These are phyloP conservation scores for Leptographium galeiforme DNA, from an alignment of 2,329 filamentous ascomycete genomes.

Conservation along the genomic window DNA sequence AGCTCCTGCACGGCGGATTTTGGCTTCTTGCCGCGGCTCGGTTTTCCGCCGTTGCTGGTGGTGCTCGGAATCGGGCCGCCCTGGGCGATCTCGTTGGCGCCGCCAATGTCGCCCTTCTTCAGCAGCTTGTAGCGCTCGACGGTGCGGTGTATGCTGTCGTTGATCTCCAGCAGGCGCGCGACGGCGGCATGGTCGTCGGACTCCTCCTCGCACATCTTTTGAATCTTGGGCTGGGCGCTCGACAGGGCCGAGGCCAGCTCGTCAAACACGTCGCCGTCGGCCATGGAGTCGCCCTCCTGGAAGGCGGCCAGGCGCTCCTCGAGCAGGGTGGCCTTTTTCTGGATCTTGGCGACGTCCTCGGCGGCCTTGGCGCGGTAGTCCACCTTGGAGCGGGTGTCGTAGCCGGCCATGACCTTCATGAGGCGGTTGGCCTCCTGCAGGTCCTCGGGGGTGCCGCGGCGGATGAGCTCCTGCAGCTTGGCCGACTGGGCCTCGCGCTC, in stretches of 20 bases:
- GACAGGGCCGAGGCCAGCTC: slow-evolving; percentile 81
- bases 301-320: slow-evolving; percentile 88
- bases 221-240: slow-evolving; percentile 94
- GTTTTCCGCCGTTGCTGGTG: slow-evolving; percentile 38
- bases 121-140: slow-evolving; percentile 91
- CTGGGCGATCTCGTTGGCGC: slow-evolving; percentile 67
- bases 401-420: slow-evolving; percentile 99
- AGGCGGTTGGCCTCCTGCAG: slow-evolving; percentile 85
- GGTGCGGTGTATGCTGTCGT: slow-evolving; percentile 95
- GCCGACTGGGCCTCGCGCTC: slow-evolving; percentile 89
- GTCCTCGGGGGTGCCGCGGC: slow-evolving; percentile 80
- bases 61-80: slow-evolving; percentile 46
- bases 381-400: slow-evolving; percentile 87
- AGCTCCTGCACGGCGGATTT: slow-evolving; percentile 54
- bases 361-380: slow-evolving; percentile 97
- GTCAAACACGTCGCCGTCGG: slow-evolving; percentile 55
- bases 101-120: slow-evolving; percentile 87
- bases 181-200: slow-evolving; percentile 95
- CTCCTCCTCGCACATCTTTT: slow-evolving; percentile 99
- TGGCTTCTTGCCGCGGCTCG: slow-evolving; percentile 45
- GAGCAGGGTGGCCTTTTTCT: slow-evolving; percentile 83
- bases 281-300: slow-evolving; percentile 65
- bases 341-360: slow-evolving; percentile 86
- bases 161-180: slow-evolving; percentile 89
- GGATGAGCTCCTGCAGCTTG: slow-evolving; percentile 95